Conservation (phyloP, 148 eudicot species). For the Beta vulgaris region DNA sequence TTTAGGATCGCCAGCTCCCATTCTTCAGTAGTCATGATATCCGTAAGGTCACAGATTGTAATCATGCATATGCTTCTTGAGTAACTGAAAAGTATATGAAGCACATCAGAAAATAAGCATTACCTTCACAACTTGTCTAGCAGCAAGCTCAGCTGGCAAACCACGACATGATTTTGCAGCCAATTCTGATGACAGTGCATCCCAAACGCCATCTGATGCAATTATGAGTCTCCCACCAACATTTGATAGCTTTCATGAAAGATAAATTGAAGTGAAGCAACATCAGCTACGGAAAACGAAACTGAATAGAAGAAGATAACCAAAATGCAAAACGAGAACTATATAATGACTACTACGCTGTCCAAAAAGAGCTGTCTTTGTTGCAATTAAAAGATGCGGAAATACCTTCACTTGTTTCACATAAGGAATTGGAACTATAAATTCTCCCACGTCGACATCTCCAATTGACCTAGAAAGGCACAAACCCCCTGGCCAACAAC, state of each 20-base stretch:
- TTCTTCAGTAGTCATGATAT: background rate
- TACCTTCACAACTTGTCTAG: conserved; percentile 83
- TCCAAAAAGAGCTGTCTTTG: background rate
- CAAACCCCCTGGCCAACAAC: conserved; percentile 97
- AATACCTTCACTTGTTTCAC: conserved; percentile 91
- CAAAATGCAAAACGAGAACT: background rate
- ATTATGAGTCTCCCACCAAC: conserved; percentile 86
- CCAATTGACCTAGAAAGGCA: conserved; percentile 95
- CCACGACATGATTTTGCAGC: conserved; percentile 85
- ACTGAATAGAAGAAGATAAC: background rate
- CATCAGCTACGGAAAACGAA: background rate
- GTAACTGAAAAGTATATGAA: background rate
- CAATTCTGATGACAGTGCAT: conserved; percentile 72
- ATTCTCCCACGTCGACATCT: conserved; percentile 86
- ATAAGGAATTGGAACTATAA: conserved; percentile 79
- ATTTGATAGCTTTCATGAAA: conserved; percentile 51
- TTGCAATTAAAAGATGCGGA: background rate
- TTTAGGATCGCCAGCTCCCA: background rate
- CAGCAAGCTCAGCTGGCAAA: conserved; percentile 90
- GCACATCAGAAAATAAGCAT: background rate
- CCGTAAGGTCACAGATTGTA: background rate
- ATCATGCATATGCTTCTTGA: background rate
- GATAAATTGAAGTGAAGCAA: background rate
- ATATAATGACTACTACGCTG: background rate
- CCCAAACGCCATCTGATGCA: conserved; percentile 96